Percentiles rank a stretch among this genome's conserved stretches.
These are phyloP conservation scores for Polyporus arcularius DNA, from an alignment of 768 basidiomycete genomes.

Conservation along the genomic window DNA sequence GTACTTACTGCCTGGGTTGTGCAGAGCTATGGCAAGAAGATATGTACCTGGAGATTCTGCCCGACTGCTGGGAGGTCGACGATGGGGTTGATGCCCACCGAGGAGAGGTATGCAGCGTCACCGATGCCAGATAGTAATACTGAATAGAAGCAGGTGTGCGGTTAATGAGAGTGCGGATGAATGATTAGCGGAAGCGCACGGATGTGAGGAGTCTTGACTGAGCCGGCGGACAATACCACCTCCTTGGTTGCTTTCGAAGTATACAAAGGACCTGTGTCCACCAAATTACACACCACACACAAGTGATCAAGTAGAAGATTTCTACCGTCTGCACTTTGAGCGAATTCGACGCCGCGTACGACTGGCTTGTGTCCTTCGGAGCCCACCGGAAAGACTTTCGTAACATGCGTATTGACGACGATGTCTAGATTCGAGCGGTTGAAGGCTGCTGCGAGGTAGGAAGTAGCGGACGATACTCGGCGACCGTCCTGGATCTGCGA, in stretches of 20 bases:
- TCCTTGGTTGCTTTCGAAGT: slow-evolving; percentile 19
- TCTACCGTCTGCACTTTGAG: slow-evolving; percentile 6
- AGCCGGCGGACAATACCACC: slow-evolving; percentile 22
- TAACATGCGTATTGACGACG: slow-evolving; percentile 10
- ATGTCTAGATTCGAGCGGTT: slow-evolving; percentile 8
- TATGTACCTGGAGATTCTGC: slow-evolving; percentile 20
- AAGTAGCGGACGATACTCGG: background rate
- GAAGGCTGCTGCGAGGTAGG: background rate
- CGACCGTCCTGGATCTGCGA: background rate
- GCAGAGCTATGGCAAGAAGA: background rate
- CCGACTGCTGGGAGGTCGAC: slow-evolving; percentile 30
- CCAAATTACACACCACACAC: background rate
- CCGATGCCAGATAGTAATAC: slow-evolving; percentile 22
- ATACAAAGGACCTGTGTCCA: background rate
- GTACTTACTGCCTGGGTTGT: background rate
- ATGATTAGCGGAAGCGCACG: background rate
- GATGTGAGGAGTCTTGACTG: slow-evolving; percentile 21
- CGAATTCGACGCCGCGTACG: slow-evolving; percentile 2
- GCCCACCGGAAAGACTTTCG: background rate
- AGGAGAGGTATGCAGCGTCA: slow-evolving; percentile 12
- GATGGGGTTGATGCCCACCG: slow-evolving; percentile 20
- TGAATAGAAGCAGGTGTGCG: background rate
- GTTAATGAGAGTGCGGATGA: too few relatives aligned
- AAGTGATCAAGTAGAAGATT: background rate
- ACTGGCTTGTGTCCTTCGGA: background rate